A percentile compares a stretch with the other conserved stretches of the same genome.
These are phyloP conservation scores for Cetradonia linearis DNA, from an alignment of 495 filamentous ascomycete genomes.

Conservation along the genomic window DNA sequence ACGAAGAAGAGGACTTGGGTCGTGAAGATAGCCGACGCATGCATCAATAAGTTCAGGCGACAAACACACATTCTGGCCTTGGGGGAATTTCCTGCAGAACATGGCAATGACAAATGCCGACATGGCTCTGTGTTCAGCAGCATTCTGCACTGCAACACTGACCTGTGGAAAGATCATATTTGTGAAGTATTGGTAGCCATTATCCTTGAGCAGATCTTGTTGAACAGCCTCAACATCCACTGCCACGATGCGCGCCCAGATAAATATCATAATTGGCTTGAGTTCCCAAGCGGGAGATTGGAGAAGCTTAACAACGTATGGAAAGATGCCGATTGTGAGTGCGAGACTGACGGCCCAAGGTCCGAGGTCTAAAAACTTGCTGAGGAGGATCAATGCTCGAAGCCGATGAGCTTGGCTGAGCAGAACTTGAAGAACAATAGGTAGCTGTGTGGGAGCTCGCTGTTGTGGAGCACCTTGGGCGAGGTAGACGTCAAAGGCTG, in stretches of 20 bases:
- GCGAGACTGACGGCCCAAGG: conserved; percentile 97
- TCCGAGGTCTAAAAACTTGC: conserved; percentile 87
- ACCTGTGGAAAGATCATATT: conserved; percentile 75
- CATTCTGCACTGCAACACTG: conserved; percentile 71
- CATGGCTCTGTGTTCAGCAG: conserved; percentile 94
- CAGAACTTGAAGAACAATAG: conserved; percentile 91
- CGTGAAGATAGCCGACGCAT: conserved; percentile 69
- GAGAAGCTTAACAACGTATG: conserved; percentile 90
- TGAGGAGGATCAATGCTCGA: conserved; percentile 84
- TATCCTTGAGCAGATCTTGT: conserved; percentile 86
- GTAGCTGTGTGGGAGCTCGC: conserved; percentile 84
- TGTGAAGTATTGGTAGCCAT: conserved; percentile 93
- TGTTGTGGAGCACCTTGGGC: conserved; percentile 72
- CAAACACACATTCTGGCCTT: conserved; percentile 81
- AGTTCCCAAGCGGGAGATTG: conserved; percentile 91
- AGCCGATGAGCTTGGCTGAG: conserved; percentile 91
- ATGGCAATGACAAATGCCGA: conserved; percentile 96
- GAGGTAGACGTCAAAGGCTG: conserved; percentile 96
- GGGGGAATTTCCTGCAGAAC: conserved; percentile 86
- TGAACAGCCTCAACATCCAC: conserved; percentile 78
- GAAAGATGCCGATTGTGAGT: conserved; percentile 95
- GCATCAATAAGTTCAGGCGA: conserved; percentile 71
- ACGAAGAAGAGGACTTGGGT: conserved; percentile 75
- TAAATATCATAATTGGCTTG: conserved; percentile 98
- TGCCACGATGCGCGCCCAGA: conserved; percentile 94